A percentile compares a stretch with the other conserved stretches of the same genome.
These are phyloP conservation scores for Acanthamoeba triangularis DNA, from an alignment of 208 protist species.

Conservation along the genomic window DNA sequence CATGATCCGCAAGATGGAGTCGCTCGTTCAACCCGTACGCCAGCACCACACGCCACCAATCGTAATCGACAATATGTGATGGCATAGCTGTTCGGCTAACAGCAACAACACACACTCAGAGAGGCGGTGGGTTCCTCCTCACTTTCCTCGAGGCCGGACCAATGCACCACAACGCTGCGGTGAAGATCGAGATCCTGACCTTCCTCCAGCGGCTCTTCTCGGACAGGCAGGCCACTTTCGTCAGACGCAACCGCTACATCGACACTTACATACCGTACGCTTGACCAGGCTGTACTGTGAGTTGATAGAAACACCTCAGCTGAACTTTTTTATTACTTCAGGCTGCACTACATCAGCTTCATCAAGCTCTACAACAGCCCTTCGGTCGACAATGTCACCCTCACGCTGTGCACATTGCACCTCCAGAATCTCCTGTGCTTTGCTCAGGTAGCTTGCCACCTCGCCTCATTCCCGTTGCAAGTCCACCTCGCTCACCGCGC, in stretches of 20 bases:
- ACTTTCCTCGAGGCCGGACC: background rate
- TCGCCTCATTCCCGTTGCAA: background rate
- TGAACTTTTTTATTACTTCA: background rate
- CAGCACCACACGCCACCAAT: no score
- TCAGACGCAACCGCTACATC: slow-evolving; percentile 43
- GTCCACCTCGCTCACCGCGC: background rate
- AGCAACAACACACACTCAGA: background rate
- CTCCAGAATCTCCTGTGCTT: slow-evolving; percentile 65
- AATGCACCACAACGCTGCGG: slow-evolving; percentile 3
- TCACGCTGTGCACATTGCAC: slow-evolving; percentile 34
- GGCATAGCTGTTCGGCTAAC: no score
- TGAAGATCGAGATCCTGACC: slow-evolving; percentile 63
- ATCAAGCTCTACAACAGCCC: slow-evolving; percentile 70
- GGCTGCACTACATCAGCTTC: slow-evolving; percentile 60
- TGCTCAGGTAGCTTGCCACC: background rate
- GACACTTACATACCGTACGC: slow-evolving; percentile 33
- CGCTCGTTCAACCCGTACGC: background rate
- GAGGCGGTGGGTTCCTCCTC: background rate
- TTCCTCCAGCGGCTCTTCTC: slow-evolving; percentile 10
- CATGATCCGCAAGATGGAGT: slow-evolving; percentile 9
- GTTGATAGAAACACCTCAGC: background rate
- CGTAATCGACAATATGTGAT: no score
- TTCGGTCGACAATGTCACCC: slow-evolving; percentile 25
- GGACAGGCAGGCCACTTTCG: background rate
- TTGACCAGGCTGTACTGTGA: background rate